Percentiles rank a stretch among this genome's conserved stretches.
Conservation (phyloP, 352 stramenopile genomes). For the Phytophthora nicotianae region DNA sequence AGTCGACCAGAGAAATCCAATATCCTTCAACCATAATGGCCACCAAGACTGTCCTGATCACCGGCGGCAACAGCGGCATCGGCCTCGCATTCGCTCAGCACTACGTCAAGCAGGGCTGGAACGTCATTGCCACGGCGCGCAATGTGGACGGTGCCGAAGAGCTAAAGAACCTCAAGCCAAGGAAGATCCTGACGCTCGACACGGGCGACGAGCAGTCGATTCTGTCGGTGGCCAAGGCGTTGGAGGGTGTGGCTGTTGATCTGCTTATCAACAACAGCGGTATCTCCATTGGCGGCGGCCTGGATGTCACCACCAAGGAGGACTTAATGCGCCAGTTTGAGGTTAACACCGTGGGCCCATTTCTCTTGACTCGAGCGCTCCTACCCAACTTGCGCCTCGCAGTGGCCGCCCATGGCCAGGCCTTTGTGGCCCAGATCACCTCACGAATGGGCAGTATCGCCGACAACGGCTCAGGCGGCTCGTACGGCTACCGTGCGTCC, state of each 20-base stretch:
- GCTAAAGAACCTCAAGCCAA: slow-evolving; percentile 37
- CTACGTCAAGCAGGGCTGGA: slow-evolving; percentile 52
- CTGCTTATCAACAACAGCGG: slow-evolving; percentile 83
- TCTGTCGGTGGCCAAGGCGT: slow-evolving; percentile 34
- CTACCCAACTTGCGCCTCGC: slow-evolving; percentile 59
- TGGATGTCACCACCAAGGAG: slow-evolving; percentile 54
- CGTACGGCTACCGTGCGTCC: slow-evolving; percentile 81
- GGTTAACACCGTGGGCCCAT: slow-evolving; percentile 73
- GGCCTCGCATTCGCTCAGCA: slow-evolving; percentile 47
- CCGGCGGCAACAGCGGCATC: slow-evolving; percentile 56
- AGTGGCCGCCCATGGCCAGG: slow-evolving; percentile 32
- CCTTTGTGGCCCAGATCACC: slow-evolving; percentile 64
- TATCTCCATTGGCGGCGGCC: slow-evolving; percentile 31
- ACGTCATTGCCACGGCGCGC: slow-evolving; percentile 52
- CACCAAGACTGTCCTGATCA: slow-evolving; percentile 55
- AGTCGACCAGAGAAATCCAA: slow-evolving; percentile 13
- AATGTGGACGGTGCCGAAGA: slow-evolving; percentile 39
- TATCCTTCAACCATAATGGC: slow-evolving; percentile 8
- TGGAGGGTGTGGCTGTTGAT: slow-evolving; percentile 53
- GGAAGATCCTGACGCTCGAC: slow-evolving; percentile 61
- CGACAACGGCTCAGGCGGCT: slow-evolving; percentile 60
- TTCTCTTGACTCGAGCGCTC: slow-evolving; percentile 65
- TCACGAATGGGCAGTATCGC: slow-evolving; percentile 67
- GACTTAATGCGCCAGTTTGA: slow-evolving; percentile 71
- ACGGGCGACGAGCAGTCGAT: slow-evolving; percentile 63